These are phyloP conservation scores for Phytophthora chlamydospora DNA, from an alignment of 352 stramenopile species.

Conservation along the genomic window DNA sequence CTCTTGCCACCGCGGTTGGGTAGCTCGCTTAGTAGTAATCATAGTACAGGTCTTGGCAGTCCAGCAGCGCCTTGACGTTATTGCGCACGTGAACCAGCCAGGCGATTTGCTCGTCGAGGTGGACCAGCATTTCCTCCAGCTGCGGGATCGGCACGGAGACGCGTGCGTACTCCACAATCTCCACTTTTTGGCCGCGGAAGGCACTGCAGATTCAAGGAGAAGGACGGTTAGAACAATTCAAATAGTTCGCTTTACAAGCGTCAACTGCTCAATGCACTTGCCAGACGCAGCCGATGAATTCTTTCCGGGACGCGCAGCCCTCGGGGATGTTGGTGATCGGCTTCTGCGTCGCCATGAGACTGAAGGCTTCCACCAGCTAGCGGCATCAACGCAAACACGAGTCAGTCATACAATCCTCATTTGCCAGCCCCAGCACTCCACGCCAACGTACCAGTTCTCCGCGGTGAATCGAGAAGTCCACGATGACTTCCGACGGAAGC, in stretches of 20 bases:
- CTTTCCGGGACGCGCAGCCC: conserved; percentile 75
- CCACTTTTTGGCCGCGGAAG: conserved; percentile 78
- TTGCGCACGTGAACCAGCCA: conserved; percentile 74
- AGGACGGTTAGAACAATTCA: not conserved
- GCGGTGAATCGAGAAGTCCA: conserved; percentile 86
- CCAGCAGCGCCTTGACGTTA: conserved; percentile 75
- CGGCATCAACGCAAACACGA: not conserved
- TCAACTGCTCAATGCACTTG: conserved; percentile 30
- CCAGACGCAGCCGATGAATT: conserved; percentile 83
- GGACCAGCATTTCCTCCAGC: conserved; percentile 79
- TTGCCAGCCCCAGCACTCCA: not conserved
- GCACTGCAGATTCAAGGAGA: conserved; percentile 35
- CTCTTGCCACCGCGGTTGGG: not conserved
- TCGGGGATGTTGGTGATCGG: conserved; percentile 55
- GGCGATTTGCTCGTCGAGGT: conserved; percentile 67
- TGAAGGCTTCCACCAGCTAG: conserved; percentile 83
- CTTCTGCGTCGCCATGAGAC: conserved; percentile 64
- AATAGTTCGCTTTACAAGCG: not conserved
- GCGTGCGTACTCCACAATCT: conserved; percentile 80
- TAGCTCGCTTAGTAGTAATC: conserved; percentile 32
- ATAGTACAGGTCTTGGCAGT: conserved; percentile 59
- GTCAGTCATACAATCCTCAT: not conserved
- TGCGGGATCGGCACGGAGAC: conserved; percentile 73
- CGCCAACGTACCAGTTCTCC: conserved; percentile 64
- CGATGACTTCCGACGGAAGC: conserved; percentile 73